phyloP scores from a whole-genome alignment of 2,329 filamentous ascomycete genomes.

The Curvularia spicifera region DNA sequence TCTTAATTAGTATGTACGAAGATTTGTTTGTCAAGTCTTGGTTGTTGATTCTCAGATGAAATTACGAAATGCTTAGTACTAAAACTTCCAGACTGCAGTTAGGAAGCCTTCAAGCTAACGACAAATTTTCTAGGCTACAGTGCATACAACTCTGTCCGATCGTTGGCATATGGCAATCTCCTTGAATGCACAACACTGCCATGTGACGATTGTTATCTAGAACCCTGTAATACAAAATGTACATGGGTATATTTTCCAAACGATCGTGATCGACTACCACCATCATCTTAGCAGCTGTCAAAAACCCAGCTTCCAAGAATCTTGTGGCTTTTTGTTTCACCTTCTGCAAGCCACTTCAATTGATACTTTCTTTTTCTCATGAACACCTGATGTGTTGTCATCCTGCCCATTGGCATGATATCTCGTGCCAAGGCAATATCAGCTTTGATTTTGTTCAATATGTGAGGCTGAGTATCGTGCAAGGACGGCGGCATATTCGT shows the following conservation, averaged over 20 bases:
- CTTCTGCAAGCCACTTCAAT: neutral
- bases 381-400: neutral
- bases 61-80: too few species aligned
- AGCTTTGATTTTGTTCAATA: neutral
- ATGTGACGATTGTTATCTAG: neutral
- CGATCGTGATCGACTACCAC: neutral
- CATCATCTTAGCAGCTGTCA: neutral
- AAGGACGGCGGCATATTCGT: neutral
- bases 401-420: neutral
- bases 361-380: neutral
- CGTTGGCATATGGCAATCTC: neutral
- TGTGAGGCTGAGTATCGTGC: neutral
- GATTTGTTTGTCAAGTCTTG: too few species aligned
- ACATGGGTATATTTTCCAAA: neutral
- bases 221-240: neutral
- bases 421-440: neutral
- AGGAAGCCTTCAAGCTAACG: neutral
- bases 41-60: too few species aligned
- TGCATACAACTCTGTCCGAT: neutral
- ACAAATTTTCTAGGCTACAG: neutral
- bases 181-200: neutral
- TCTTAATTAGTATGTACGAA: too few species aligned
- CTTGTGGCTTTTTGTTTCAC: neutral
- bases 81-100: too few species aligned
- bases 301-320: neutral